A percentile compares a stretch with the other conserved stretches of the same genome.
Conservation (phyloP, 257 asterid species). For the Lycium barbarum region DNA sequence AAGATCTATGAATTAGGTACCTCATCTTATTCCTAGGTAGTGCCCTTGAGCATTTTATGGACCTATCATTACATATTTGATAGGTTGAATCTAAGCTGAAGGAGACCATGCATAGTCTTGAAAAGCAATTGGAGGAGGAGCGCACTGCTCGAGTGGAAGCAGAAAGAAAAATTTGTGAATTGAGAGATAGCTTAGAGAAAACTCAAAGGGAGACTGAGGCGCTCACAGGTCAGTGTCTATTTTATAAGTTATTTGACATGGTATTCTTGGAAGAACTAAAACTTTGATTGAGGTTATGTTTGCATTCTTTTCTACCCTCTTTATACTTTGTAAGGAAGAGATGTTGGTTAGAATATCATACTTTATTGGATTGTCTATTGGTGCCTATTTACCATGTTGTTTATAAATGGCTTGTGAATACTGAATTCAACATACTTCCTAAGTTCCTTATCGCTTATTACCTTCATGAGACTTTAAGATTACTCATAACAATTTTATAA, state of each 20-base stretch:
- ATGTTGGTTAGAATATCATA: background rate
- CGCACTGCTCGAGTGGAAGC: slow-evolving; percentile 34
- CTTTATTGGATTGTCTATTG: background rate
- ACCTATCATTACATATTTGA: background rate
- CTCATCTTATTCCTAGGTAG: background rate
- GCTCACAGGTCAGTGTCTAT: slow-evolving; percentile 36
- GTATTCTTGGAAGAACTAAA: background rate
- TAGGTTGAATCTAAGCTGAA: slow-evolving; percentile 46
- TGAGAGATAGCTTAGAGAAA: slow-evolving; percentile 55
- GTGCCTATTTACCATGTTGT: background rate
- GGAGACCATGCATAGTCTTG: slow-evolving; percentile 42
- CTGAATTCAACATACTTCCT: background rate
- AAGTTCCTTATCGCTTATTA: background rate
- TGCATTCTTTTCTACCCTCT: background rate
- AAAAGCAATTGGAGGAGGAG: slow-evolving; percentile 43
- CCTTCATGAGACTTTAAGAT: background rate
- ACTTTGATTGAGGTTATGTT: background rate
- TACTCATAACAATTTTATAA: background rate
- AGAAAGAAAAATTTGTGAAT: slow-evolving; percentile 46
- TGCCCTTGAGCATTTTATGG: background rate
- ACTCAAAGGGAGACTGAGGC: slow-evolving; percentile 57
- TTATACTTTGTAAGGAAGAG: background rate
- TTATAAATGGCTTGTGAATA: background rate
- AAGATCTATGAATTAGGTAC: background rate
- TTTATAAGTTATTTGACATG: background rate